Conservation (phyloP, 2,329 filamentous ascomycete genomes). For the Fusarium nematophilum region DNA sequence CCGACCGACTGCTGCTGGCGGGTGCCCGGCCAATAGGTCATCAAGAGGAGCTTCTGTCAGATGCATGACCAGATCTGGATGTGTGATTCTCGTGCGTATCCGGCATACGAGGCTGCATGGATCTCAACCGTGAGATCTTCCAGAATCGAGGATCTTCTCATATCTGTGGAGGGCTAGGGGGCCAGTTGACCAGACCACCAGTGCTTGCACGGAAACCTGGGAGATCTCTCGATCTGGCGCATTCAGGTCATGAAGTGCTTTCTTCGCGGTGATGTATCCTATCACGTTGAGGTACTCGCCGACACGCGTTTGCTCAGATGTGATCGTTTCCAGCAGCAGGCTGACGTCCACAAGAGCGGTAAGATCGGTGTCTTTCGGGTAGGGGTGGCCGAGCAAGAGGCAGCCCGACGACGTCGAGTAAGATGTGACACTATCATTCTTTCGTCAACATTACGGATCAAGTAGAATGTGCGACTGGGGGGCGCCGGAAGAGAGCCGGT, state of each 20-base stretch:
- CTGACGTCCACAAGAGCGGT: constrained; percentile 75
- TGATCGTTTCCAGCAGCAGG: constrained; percentile 75
- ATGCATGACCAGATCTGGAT: too few species aligned
- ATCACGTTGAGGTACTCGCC: constrained; percentile 93
- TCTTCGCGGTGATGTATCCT: constrained; percentile 73
- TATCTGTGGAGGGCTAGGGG: constrained; percentile 78
- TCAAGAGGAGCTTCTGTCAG: too few species aligned
- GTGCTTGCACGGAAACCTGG: constrained; percentile 71
- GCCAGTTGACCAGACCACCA: constrained; percentile 82
- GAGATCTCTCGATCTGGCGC: constrained; percentile 21
- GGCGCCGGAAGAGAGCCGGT: constrained; percentile 2
- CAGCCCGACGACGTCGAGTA: constrained; percentile 67
- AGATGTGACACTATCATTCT: constrained; percentile 57
- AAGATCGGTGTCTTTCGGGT: constrained; percentile 60
- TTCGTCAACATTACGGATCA: constrained; percentile 43
- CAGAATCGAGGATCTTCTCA: constrained; percentile 63
- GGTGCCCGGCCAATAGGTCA: too few species aligned
- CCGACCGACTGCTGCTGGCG: too few species aligned
- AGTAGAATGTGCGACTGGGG: constrained; percentile 15
- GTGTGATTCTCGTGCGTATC: not conserved
- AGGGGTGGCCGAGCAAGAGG: constrained; percentile 76
- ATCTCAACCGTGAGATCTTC: constrained; percentile 1
- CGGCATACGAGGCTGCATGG: not conserved
- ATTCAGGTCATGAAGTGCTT: constrained; percentile 15
- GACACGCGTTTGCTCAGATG: constrained; percentile 70